These are phyloP conservation scores for Parsonsia alboflavescens DNA, from an alignment of 257 asterid genomes.

Conservation along the genomic window DNA sequence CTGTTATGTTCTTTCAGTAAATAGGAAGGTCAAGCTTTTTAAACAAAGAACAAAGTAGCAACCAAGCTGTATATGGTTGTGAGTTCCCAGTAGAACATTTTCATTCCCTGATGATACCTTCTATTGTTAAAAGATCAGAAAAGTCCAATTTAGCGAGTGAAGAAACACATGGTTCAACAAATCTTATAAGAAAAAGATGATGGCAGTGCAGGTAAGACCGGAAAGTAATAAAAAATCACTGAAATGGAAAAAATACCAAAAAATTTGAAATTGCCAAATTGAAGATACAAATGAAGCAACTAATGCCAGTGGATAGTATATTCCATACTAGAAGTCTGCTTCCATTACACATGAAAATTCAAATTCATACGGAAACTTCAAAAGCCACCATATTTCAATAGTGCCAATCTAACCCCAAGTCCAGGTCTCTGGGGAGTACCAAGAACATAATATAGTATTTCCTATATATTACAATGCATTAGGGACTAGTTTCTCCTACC, in stretches of 20 bases:
- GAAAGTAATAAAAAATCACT: background rate
- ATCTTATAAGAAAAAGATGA: too few species aligned
- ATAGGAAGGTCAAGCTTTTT: too few species aligned
- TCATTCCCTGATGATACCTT: background rate
- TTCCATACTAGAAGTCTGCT: background rate
- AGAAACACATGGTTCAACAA: background rate
- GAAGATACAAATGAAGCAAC: background rate
- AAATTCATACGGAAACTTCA: constrained; percentile 1
- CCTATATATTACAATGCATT: constrained; percentile 22
- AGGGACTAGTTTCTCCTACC: constrained; percentile 23
- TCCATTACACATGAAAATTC: background rate
- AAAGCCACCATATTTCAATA: background rate
- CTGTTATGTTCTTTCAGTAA: too few species aligned
- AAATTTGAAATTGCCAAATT: background rate
- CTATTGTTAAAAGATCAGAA: background rate
- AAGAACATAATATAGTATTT: background rate
- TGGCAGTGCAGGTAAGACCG: background rate
- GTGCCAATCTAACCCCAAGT: background rate
- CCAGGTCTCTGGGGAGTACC: constrained; percentile 1
- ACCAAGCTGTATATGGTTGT: background rate
- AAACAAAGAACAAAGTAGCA: too few species aligned
- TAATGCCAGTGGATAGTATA: background rate
- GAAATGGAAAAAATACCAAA: background rate
- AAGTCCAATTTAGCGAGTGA: background rate
- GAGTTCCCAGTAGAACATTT: background rate